Percentiles rank a stretch among this genome's conserved stretches.
phyloP scores from a whole-genome alignment of 805 yeast species.

The Zygoascus flipseniorum region DNA sequence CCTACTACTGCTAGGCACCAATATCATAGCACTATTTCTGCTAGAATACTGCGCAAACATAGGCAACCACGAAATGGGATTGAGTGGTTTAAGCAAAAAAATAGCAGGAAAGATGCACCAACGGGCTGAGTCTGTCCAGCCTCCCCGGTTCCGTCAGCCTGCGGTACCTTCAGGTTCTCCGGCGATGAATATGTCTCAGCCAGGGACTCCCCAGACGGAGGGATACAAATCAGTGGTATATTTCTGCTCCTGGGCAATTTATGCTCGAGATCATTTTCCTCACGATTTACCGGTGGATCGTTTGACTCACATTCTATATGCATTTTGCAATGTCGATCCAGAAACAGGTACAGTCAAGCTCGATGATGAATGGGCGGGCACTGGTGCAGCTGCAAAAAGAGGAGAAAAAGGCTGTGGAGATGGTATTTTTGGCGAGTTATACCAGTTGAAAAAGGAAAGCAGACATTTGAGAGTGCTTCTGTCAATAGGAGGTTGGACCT shows the following conservation, averaged over 20 bases:
- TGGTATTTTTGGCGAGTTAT: conserved; percentile 47
- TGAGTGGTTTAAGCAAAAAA: too few relatives aligned
- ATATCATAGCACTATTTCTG: too few relatives aligned
- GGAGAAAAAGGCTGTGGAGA: conserved; percentile 15
- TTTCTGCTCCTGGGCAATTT: conserved; percentile 50
- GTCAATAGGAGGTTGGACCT: conserved; percentile 82
- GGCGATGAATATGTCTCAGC: too few relatives aligned
- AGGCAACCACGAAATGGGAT: too few relatives aligned
- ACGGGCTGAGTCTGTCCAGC: too few relatives aligned
- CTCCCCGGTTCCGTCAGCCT: too few relatives aligned
- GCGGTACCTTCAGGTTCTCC: too few relatives aligned
- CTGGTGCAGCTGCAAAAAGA: neutral
- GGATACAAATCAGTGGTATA: conserved; percentile 15
- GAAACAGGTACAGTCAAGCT: conserved; percentile 45
- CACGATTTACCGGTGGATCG: conserved; percentile 48
- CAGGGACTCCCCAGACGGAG: too few relatives aligned
- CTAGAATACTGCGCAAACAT: too few relatives aligned
- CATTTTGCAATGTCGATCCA: conserved; percentile 57
- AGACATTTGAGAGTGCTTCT: conserved; percentile 47
- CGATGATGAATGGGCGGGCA: conserved; percentile 62
- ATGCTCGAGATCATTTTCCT: conserved; percentile 51
- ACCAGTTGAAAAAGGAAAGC: conserved; percentile 35
- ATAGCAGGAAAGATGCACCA: too few relatives aligned
- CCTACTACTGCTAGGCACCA: too few relatives aligned
- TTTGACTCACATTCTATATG: conserved; percentile 66